Percentiles rank a stretch among this genome's conserved stretches.
These are phyloP conservation scores for Waltergamsia citrina DNA, from an alignment of 2,329 filamentous ascomycete species.

Conservation along the genomic window DNA sequence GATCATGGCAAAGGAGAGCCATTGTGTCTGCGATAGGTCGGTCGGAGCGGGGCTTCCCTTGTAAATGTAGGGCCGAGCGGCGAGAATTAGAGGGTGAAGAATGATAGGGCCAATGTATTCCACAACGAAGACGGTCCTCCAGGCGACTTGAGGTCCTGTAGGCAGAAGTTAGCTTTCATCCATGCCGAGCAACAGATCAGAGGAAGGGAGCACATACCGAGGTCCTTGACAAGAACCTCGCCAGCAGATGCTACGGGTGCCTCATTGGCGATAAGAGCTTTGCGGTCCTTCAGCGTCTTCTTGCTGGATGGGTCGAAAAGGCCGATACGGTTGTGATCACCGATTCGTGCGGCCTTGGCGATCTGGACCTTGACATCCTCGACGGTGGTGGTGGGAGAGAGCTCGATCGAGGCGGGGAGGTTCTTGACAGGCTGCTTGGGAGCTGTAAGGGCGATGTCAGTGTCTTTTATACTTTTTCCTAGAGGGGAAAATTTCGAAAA, in stretches of 20 bases:
- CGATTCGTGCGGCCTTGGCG: slow-evolving; percentile 38
- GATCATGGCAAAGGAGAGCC: slow-evolving; percentile 64
- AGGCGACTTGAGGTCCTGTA: slow-evolving; percentile 76
- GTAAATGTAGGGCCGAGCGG: slow-evolving; percentile 57
- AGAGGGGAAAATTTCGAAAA: background rate
- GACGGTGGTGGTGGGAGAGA: slow-evolving; percentile 42
- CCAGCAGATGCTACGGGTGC: slow-evolving; percentile 35
- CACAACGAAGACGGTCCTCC: slow-evolving; percentile 89
- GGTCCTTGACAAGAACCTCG: slow-evolving; percentile 80
- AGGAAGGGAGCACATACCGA: slow-evolving; percentile 50
- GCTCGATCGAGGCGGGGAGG: slow-evolving; percentile 40
- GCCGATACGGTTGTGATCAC: slow-evolving; percentile 52
- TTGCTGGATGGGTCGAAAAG: slow-evolving; percentile 50
- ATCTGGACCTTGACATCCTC: slow-evolving; percentile 50
- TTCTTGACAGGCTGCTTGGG: slow-evolving; percentile 42
- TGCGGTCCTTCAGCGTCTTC: slow-evolving; percentile 55
- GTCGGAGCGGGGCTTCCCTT: slow-evolving; percentile 23
- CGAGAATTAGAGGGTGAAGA: slow-evolving; percentile 69
- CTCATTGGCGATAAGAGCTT: slow-evolving; percentile 39
- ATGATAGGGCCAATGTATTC: slow-evolving; percentile 90
- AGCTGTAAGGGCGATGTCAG: slow-evolving; percentile 15
- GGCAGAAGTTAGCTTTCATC: background rate
- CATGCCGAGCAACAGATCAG: background rate
- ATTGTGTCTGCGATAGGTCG: slow-evolving; percentile 57
- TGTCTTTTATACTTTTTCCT: background rate